Percentiles rank a stretch among this genome's conserved stretches.
Evolutionary conservation across 345 rosid species (phyloP).

Genomic region (Leavenworthia alabamica): DNA sequence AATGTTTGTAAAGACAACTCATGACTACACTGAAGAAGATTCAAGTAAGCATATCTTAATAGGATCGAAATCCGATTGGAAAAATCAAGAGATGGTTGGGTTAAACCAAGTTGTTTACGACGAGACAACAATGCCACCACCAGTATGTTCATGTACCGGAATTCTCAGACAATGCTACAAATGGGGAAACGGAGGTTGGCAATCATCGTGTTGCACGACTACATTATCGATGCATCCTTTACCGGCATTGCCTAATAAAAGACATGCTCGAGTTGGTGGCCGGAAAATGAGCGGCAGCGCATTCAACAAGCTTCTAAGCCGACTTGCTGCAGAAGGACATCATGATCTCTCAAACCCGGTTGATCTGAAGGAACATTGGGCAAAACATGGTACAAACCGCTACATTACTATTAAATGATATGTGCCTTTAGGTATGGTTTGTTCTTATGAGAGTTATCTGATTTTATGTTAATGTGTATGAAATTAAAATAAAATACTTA

Average conservation of each 20-base stretch:
- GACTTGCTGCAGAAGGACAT: constrained; percentile 76
- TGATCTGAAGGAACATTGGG: constrained; percentile 73
- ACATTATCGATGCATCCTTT: constrained; percentile 77
- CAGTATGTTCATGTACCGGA: constrained; percentile 93
- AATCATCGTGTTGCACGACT: constrained; percentile 96
- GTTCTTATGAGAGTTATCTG: not conserved
- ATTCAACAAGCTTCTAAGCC: constrained; percentile 85
- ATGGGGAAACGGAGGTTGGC: constrained; percentile 99
- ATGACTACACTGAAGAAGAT: constrained; percentile 52
- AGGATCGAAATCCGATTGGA: constrained; percentile 73
- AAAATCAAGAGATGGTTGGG: constrained; percentile 71
- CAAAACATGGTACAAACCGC: constrained; percentile 64
- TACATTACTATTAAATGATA: constrained; percentile 50
- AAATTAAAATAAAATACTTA: constrained; percentile 14
- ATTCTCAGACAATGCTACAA: constrained; percentile 85
- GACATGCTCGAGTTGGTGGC: constrained; percentile 90
- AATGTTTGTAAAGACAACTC: constrained; percentile 54
- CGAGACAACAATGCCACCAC: constrained; percentile 86
- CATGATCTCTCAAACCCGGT: constrained; percentile 65
- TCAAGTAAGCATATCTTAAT: constrained; percentile 38
- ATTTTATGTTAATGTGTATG: constrained; percentile 6
- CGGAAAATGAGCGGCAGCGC: constrained; percentile 98
- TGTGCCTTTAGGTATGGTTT: constrained; percentile 13
- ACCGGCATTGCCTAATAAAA: constrained; percentile 81
- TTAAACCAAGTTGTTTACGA: constrained; percentile 88